phyloP scores from a whole-genome alignment of 192 early-diverging fungal species.

The Coemansia sp. region DNA sequence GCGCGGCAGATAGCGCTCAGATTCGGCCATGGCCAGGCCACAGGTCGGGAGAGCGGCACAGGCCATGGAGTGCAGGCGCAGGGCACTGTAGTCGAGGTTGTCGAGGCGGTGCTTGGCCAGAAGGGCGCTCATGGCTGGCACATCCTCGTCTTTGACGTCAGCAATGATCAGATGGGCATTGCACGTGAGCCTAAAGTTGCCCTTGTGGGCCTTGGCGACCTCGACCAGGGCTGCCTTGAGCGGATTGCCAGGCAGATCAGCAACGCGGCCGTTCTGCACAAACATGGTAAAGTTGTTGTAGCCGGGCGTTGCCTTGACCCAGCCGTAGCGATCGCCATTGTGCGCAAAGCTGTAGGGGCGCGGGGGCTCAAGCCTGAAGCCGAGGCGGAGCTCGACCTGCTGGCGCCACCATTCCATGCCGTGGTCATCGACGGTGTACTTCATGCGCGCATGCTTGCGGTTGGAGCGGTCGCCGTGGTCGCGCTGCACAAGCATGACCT shows the following conservation, averaged over 20 bases:
- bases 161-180: conserved; percentile 92
- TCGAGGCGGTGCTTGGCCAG: conserved; percentile 74
- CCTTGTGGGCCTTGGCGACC: conserved; percentile 72
- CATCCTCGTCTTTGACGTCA: conserved; percentile 72
- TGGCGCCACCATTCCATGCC: conserved; percentile 88
- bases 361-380: conserved; percentile 68
- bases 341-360: conserved; percentile 78
- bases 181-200: conserved; percentile 86
- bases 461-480: conserved; percentile 96
- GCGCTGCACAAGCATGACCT: conserved; percentile 91
- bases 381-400: conserved; percentile 82
- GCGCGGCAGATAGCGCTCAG: conserved; percentile 90
- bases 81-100: conserved; percentile 76
- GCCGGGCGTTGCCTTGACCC: conserved; percentile 56
- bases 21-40: conserved; percentile 95
- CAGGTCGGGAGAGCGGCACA: conserved; percentile 97
- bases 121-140: conserved; percentile 54
- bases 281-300: conserved; percentile 79
- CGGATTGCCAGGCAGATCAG: conserved; percentile 73
- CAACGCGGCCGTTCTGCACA: conserved; percentile 90
- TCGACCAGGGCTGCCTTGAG: conserved; percentile 79
- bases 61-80: conserved; percentile 91
- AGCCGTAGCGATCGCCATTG: conserved; percentile 96
- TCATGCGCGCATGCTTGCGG: conserved; percentile 97
- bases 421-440: conserved; percentile 98